A percentile compares a stretch with the other conserved stretches of the same genome.
These are phyloP conservation scores for Enterocytospora artemiae DNA, from an alignment of 371 early-diverging fungal species.

Conservation along the genomic window DNA sequence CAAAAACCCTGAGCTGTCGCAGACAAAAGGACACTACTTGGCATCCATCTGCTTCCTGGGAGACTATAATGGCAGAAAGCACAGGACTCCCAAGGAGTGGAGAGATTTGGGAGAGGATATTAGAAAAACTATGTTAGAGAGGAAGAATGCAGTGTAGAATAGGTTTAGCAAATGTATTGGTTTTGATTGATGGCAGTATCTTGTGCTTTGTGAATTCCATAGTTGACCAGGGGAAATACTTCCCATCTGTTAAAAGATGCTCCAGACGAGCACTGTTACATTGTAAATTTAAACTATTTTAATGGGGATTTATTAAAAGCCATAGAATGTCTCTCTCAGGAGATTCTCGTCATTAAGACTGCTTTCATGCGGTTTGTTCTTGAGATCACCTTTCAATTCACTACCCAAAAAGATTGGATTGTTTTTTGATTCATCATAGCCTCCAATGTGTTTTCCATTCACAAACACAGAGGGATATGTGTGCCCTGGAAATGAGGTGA, in stretches of 20 bases:
- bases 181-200: too few species aligned
- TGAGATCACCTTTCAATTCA: background rate
- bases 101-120: background rate
- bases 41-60: slow-evolving; percentile 3
- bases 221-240: too few species aligned
- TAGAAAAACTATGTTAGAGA: background rate
- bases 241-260: too few species aligned
- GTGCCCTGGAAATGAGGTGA: background rate
- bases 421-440: background rate
- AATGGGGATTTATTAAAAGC: too few species aligned
- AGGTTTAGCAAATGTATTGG: background rate
- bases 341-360: too few species aligned
- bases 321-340: too few species aligned
- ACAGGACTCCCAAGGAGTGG: background rate
- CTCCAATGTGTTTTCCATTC: background rate
- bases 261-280: too few species aligned
- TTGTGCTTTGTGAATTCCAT: too few species aligned
- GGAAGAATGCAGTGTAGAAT: background rate
- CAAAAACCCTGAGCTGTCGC: background rate
- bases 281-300: too few species aligned
- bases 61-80: slow-evolving; percentile 2
- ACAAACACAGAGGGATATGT: background rate
- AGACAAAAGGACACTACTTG: slow-evolving; percentile 1
- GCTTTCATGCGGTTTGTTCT: background rate
- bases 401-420: background rate